Percentiles rank a stretch among this genome's conserved stretches.
Conservation (phyloP, 2,329 filamentous ascomycete genomes). For the Diaporthe sp. region DNA sequence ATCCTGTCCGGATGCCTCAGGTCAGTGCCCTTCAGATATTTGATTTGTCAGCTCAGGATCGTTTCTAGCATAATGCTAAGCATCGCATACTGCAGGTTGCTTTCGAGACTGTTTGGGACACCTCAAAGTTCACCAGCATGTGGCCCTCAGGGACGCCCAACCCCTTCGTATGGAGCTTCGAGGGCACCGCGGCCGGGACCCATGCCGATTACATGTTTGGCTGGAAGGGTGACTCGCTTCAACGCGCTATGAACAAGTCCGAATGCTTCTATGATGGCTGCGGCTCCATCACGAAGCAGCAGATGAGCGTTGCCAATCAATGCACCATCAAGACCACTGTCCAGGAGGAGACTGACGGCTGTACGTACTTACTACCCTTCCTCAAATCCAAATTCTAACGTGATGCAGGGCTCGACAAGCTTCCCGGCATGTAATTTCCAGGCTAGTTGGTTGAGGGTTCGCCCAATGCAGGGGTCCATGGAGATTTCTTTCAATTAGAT, state of each 20-base stretch:
- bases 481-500: conserved; percentile 13
- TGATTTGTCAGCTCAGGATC: background rate
- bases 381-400: background rate
- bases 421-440: background rate
- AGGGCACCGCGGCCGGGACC: conserved; percentile 47
- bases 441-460: background rate
- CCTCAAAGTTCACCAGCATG: conserved; percentile 52
- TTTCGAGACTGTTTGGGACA: conserved; percentile 61
- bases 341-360: background rate
- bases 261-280: conserved; percentile 33
- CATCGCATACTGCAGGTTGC: conserved; percentile 42
- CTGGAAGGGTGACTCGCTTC: conserved; percentile 50
- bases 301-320: conserved; percentile 26
- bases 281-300: conserved; percentile 32
- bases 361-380: background rate
- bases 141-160: conserved; percentile 51
- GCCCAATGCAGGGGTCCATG: background rate
- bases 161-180: conserved; percentile 47
- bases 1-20: conserved; percentile 49
- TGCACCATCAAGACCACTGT: conserved; percentile 15
- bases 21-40: conserved; percentile 30
- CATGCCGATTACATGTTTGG: conserved; percentile 51
- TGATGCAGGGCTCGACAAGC: background rate
- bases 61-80: background rate
- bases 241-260: conserved; percentile 47